A percentile compares a stretch with the other conserved stretches of the same genome.
Conservation (phyloP, 805 yeast genomes). For the Candida tammaniensis region DNA sequence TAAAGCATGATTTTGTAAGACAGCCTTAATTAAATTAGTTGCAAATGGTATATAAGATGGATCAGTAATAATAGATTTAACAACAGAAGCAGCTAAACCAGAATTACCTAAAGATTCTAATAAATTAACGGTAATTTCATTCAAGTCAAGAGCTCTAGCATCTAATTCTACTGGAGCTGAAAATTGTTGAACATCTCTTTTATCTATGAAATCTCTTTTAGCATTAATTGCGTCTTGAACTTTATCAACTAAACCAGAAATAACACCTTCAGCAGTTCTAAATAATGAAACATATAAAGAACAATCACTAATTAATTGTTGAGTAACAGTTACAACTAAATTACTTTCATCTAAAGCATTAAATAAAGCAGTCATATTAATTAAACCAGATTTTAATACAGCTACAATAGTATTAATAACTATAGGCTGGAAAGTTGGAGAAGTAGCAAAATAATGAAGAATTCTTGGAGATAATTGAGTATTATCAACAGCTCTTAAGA, state of each 20-base stretch:
- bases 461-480: conserved; percentile 35
- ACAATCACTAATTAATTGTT: conserved; percentile 39
- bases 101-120: conserved; percentile 40
- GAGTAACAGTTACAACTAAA: conserved; percentile 30
- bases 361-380: conserved; percentile 31
- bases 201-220: conserved; percentile 2
- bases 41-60: conserved; percentile 34
- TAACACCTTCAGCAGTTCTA: conserved; percentile 26
- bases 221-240: conserved; percentile 23
- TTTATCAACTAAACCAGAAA: conserved; percentile 22
- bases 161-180: conserved; percentile 11
- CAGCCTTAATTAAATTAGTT: conserved; percentile 29
- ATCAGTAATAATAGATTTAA: conserved; percentile 38
- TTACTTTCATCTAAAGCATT: conserved; percentile 35
- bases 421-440: conserved; percentile 16
- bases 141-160: conserved; percentile 20
- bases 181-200: conserved; percentile 6
- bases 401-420: conserved; percentile 26
- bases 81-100: conserved; percentile 41
- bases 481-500: conserved; percentile 34
- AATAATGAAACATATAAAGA: conserved; percentile 33
- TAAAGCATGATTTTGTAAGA: conserved; percentile 28
- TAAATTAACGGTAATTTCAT: conserved; percentile 31
- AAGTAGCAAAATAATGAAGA: conserved; percentile 29
- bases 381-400: conserved; percentile 30